Evolutionary conservation across 306 rosid species (phyloP).

Genomic region (peach (Prunus persica)): DNA sequence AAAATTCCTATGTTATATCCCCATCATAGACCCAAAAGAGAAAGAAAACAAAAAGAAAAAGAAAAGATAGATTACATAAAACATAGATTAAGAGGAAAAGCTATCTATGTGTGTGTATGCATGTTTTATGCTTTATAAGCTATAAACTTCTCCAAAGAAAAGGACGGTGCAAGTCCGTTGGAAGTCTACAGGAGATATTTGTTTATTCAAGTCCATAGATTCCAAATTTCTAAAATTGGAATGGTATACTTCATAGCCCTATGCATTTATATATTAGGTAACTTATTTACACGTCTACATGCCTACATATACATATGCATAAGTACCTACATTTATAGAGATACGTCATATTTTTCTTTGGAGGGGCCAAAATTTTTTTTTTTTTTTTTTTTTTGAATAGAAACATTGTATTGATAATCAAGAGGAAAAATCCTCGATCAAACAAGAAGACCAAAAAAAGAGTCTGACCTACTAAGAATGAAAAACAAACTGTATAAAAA

Average conservation of each 20-base stretch:
- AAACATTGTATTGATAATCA: too few relatives aligned
- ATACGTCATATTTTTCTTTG: background rate
- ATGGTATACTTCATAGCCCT: background rate
- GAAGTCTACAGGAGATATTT: background rate
- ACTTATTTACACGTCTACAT: too few relatives aligned
- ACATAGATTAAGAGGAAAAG: background rate
- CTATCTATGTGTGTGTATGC: background rate
- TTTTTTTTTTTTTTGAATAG: too few relatives aligned
- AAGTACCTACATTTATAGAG: background rate
- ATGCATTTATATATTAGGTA: background rate
- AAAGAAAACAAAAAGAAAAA: background rate
- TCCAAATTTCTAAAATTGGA: background rate
- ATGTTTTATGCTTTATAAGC: background rate
- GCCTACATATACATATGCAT: background rate
- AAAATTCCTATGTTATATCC: background rate
- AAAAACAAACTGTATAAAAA: too few relatives aligned
- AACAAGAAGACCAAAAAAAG: too few relatives aligned
- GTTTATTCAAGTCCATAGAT: background rate
- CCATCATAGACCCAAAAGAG: background rate
- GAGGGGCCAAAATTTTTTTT: background rate
- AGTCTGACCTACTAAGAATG: too few relatives aligned
- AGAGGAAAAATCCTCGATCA: too few relatives aligned
- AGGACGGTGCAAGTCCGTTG: background rate
- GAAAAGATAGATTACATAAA: background rate
- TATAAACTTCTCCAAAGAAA: background rate